These are phyloP conservation scores for Phytopythium boreale DNA, from an alignment of 352 stramenopile species.

Conservation along the genomic window DNA sequence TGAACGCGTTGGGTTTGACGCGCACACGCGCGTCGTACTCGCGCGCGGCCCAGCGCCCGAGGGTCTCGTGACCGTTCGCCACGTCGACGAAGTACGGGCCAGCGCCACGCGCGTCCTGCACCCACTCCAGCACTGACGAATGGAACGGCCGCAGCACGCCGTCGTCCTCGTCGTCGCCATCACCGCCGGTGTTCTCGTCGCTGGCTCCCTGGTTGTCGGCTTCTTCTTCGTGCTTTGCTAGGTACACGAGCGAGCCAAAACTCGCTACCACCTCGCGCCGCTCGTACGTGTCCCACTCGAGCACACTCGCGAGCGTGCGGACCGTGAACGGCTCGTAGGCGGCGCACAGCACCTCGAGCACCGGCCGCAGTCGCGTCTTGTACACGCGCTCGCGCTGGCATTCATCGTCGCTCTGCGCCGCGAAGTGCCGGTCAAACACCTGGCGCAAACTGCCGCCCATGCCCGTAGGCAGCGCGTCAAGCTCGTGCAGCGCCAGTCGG, in stretches of 20 bases:
- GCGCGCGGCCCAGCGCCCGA: slow-evolving; percentile 55
- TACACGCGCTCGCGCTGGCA: slow-evolving; percentile 27
- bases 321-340: slow-evolving; percentile 60
- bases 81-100: slow-evolving; percentile 52
- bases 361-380: slow-evolving; percentile 52
- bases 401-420: slow-evolving; percentile 12
- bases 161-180: slow-evolving; percentile 16
- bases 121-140: slow-evolving; percentile 71
- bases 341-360: slow-evolving; percentile 68
- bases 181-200: slow-evolving; percentile 24
- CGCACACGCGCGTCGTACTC: slow-evolving; percentile 50
- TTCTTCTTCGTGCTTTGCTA: slow-evolving; percentile 15
- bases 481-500: slow-evolving; percentile 40
- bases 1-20: slow-evolving; percentile 50
- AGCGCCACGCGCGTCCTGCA: slow-evolving; percentile 47
- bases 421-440: slow-evolving; percentile 72
- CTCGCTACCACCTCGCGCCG: slow-evolving; percentile 47
- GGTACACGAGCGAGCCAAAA: slow-evolving; percentile 57
- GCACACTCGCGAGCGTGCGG: slow-evolving; percentile 37
- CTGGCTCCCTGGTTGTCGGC: background rate
- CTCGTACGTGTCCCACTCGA: slow-evolving; percentile 58
- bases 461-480: slow-evolving; percentile 53
- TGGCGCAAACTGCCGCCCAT: slow-evolving; percentile 68
- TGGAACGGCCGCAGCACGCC: slow-evolving; percentile 54
- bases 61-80: slow-evolving; percentile 47